Percentiles rank a stretch among this genome's conserved stretches.
These are phyloP conservation scores for Prinsepia uniflora DNA, from an alignment of 306 rosid species.

Conservation along the genomic window DNA sequence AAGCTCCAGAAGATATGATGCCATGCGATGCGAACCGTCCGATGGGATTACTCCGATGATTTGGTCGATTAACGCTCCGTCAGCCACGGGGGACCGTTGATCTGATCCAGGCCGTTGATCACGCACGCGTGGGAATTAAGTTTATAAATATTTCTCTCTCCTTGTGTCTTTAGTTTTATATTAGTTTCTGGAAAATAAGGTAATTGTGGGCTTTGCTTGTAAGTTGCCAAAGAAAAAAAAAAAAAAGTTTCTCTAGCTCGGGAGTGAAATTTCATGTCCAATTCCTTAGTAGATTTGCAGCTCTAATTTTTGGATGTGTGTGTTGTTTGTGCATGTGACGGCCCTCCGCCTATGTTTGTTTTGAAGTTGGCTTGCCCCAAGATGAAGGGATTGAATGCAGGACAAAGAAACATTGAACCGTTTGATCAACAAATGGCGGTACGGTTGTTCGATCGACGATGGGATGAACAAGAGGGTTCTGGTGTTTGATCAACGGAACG, in stretches of 20 bases:
- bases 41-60: too few relatives aligned
- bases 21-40: slow-evolving; percentile 39
- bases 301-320: not conserved
- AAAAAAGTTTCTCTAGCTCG: slow-evolving; percentile 2
- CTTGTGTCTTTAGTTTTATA: not conserved
- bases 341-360: too few relatives aligned
- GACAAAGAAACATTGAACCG: too few relatives aligned
- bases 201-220: slow-evolving; percentile 19
- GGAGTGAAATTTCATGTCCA: slow-evolving; percentile 11
- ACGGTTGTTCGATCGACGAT: too few relatives aligned
- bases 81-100: not conserved
- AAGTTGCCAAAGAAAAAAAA: not conserved
- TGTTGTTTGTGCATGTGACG: too few relatives aligned
- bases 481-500: too few relatives aligned
- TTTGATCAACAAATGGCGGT: too few relatives aligned
- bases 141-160: slow-evolving; percentile 13
- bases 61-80: too few relatives aligned
- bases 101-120: not conserved
- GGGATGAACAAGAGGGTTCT: too few relatives aligned
- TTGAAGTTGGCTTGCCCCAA: not conserved
- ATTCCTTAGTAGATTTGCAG: slow-evolving; percentile 8
- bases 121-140: slow-evolving; percentile 4
- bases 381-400: not conserved
- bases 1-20: slow-evolving; percentile 69
- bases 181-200: slow-evolving; percentile 21